Base-by-base conservation (phyloP, 345 rosid genomes). In the Clausena lansium region DNA sequence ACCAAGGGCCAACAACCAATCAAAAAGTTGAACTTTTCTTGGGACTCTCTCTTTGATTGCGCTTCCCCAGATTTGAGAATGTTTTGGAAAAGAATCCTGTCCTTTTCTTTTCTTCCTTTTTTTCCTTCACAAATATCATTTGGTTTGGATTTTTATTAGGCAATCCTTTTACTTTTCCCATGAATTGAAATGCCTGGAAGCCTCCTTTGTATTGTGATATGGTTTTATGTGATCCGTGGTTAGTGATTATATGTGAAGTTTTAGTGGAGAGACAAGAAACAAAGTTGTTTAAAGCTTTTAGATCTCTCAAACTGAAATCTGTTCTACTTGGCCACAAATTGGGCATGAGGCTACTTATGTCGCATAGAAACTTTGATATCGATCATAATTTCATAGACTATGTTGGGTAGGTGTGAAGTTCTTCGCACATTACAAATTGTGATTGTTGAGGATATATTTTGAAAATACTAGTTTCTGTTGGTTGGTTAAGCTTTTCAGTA, bases 401-500 rank as follows among this genome's bases (percentile, higher is more conserved):
- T 54, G 9, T 75, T 24, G 9, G n/a, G n/a, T 33, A 15, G 15
- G 14, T 52, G 57, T 28, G 45, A 35, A 1, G 20, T 38, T 2
- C 24, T 64, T 66, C 14, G 22, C 2, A 19, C 64, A 35, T n/a
- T 20, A 22, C 33, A 73, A 57, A 30, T 25, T 4, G 41, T 64
- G n/a, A 36, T 33, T 20, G 35, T 9, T 32, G 59, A 50, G 58
- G 2, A 27, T 35, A 45, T 19, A 52, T 39, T 24, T 71, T 70
- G 14, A 4, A 20, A 52, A 15, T 11, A 6, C 7, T 24, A 38
- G 1, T 77, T 66, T 13, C n/a, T 57, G 27, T 33, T 39, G 45
- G 54, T 79, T 64, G 33, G 35, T 50, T 60, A 55, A 71, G 27
- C 24, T 70, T 62, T 62, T 65, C 24, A 13, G 65, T 64, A 57